These are phyloP conservation scores for Rauvolfia tetraphylla DNA, from an alignment of 257 asterid species.

Conservation along the genomic window DNA sequence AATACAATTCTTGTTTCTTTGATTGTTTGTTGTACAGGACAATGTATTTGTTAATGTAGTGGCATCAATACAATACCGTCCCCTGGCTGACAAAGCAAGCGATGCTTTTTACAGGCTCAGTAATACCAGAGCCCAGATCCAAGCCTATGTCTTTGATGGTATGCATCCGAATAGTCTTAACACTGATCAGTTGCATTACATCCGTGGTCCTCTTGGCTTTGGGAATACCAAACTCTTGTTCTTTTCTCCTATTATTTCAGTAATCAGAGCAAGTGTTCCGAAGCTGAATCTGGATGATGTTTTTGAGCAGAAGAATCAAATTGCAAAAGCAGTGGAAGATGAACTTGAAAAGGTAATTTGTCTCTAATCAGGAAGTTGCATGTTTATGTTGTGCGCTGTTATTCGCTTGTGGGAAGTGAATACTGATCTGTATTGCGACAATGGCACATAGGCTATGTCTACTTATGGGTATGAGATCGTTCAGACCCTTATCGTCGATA, in stretches of 20 bases:
- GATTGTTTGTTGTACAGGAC: conserved; percentile 40
- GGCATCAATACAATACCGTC: conserved; percentile 81
- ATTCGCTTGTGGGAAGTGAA: background rate
- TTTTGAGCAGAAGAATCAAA: conserved; percentile 75
- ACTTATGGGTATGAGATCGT: conserved; percentile 80
- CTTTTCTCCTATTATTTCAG: conserved; percentile 25
- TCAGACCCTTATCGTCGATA: conserved; percentile 81
- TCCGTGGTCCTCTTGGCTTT: background rate
- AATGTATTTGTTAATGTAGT: conserved; percentile 82
- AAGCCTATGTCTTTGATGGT: conserved; percentile 86
- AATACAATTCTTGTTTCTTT: background rate
- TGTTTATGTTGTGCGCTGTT: background rate
- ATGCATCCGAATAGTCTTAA: conserved; percentile 13
- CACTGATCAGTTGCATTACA: background rate
- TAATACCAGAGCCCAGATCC: conserved; percentile 76
- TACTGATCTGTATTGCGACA: background rate
- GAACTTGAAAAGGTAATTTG: conserved; percentile 69
- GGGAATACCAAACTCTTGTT: background rate
- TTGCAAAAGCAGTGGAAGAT: conserved; percentile 77
- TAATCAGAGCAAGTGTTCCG: conserved; percentile 75
- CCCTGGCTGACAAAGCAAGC: conserved; percentile 60
- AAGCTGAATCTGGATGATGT: conserved; percentile 58
- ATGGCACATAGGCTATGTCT: conserved; percentile 64
- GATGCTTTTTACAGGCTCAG: conserved; percentile 84
- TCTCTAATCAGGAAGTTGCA: background rate